Evolutionary conservation across 1,284 basidiomycete genomes (phyloP).

Genomic region (Fomitopsis schrenkii): DNA sequence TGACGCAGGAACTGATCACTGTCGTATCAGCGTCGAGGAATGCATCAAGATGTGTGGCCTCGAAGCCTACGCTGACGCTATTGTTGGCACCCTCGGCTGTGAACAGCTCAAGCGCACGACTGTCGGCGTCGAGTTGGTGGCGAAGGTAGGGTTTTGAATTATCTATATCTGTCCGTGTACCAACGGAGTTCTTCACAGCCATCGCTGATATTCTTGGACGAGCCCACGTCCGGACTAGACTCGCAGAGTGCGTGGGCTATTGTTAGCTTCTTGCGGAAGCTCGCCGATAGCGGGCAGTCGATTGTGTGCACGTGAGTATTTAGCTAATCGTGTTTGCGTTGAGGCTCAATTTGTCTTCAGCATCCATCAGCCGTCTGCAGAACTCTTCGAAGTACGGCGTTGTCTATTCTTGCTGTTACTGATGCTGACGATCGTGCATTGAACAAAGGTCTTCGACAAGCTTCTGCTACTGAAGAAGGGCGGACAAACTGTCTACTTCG

Average conservation of each 20-base stretch:
- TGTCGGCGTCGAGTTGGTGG: slow-evolving; percentile 78
- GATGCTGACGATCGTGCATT: too few species aligned
- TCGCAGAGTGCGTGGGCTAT: slow-evolving; percentile 88
- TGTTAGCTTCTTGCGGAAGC: slow-evolving; percentile 67
- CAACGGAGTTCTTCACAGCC: slow-evolving; percentile 28
- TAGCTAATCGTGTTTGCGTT: background rate
- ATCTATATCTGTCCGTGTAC: background rate
- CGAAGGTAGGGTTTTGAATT: slow-evolving; percentile 32
- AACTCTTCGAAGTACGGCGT: slow-evolving; percentile 40
- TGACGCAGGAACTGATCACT: background rate
- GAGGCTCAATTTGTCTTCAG: slow-evolving; percentile 7
- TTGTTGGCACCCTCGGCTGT: slow-evolving; percentile 69
- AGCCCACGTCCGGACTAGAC: slow-evolving; percentile 81
- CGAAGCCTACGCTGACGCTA: slow-evolving; percentile 63
- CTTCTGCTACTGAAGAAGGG: slow-evolving; percentile 54
- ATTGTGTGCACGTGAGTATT: slow-evolving; percentile 55
- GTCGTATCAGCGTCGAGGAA: slow-evolving; percentile 55
- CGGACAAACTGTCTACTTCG: slow-evolving; percentile 74
- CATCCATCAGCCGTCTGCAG: slow-evolving; percentile 65
- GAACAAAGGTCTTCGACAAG: slow-evolving; percentile 52
- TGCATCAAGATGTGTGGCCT: slow-evolving; percentile 78
- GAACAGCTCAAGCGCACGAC: slow-evolving; percentile 77
- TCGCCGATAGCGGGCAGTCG: slow-evolving; percentile 78
- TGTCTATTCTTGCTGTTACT: too few species aligned
- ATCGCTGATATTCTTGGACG: slow-evolving; percentile 75